Conservation (phyloP, 176 grass and related monocot genomes). For the Melocanna baccifera region DNA sequence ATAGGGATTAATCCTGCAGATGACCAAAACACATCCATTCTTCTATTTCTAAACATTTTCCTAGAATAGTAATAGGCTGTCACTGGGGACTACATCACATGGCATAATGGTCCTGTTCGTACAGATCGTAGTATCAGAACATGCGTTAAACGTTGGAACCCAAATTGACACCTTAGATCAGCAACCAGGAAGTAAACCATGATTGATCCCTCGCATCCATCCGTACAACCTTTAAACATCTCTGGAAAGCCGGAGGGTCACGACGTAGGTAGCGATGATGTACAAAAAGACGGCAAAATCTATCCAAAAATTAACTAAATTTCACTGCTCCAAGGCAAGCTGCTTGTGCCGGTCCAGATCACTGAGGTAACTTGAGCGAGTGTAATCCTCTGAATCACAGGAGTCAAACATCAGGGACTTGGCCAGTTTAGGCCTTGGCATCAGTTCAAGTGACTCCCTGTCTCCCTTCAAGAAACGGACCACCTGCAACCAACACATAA, state of each 20-base stretch:
- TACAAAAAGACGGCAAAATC: slow-evolving; percentile 40
- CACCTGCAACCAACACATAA: slow-evolving; percentile 44
- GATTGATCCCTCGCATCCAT: slow-evolving; percentile 47
- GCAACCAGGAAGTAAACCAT: slow-evolving; percentile 19
- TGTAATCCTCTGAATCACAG: slow-evolving; percentile 83
- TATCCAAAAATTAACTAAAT: not conserved
- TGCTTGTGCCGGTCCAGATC: slow-evolving; percentile 96
- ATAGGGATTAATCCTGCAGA: not conserved
- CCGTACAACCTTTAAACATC: slow-evolving; percentile 32
- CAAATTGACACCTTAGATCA: slow-evolving; percentile 41
- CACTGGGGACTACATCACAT: not conserved
- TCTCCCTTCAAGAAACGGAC: slow-evolving; percentile 71
- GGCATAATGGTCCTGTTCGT: not conserved
- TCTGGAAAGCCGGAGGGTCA: slow-evolving; percentile 46
- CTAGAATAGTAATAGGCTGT: not conserved
- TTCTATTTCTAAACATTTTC: not conserved
- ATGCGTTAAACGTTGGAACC: not conserved
- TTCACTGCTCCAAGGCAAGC: slow-evolving; percentile 88
- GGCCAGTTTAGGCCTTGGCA: slow-evolving; percentile 42
- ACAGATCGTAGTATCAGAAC: slow-evolving; percentile 1
- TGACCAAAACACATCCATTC: not conserved
- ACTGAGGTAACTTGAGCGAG: slow-evolving; percentile 72
- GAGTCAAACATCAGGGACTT: slow-evolving; percentile 65
- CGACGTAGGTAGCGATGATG: slow-evolving; percentile 22
- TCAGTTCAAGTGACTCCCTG: slow-evolving; percentile 48